Base-by-base conservation (phyloP, 2,329 filamentous ascomycete species). In the Pseudogymnoascus sp. region DNA sequence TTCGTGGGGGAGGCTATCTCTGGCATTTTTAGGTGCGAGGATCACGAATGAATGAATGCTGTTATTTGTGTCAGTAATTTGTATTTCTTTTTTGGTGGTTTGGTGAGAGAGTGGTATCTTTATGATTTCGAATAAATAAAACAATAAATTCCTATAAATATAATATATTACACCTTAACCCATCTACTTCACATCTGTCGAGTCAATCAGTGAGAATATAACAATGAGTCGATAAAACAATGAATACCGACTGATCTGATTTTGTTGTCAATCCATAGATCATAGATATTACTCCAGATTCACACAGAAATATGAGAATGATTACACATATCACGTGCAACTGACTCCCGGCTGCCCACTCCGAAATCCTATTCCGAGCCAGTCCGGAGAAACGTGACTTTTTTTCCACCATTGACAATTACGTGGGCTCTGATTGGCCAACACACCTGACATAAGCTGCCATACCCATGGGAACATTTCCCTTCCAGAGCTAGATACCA, bases 401-500 rank as follows among this genome's bases (percentile, higher is more conserved):
- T 56, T 56, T 56, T 56, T 56, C 50, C 16, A 56, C 28, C 28
- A 56, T 56, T 56, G 50, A 56, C 50, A 56, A 56, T 56, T 56
- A 56, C 50, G 28, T 56, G 50, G 16, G 2, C 16, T 56, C 28
- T 56, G 50, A 56, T 56, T 56, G 50, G 50, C 28, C 50, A 56
- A 56, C 6, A 33, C 28, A 33, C 50, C n/a, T 56, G 50, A 56
- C 50, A 56, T 56, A 56, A 56, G 50, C 50, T 56, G 28, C 28
- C 28, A 56, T 56, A 33, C 50, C 50, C 50, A 8, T 33, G 33
- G 50, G 7, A 56, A 56, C 50, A 56, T 56, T 56, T 56, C 50
- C 50, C 50, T 56, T 56, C 50, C 50, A 33, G 37, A 43, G 38
- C 43, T 61, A 41, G 60, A 61, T 50, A 41, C 43, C 60, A 43